Evolutionary conservation across 2,329 filamentous ascomycete genomes (phyloP), one percentile per base, ranked within the genome.

Genomic region (Dactylonectria macrodidyma): DNA sequence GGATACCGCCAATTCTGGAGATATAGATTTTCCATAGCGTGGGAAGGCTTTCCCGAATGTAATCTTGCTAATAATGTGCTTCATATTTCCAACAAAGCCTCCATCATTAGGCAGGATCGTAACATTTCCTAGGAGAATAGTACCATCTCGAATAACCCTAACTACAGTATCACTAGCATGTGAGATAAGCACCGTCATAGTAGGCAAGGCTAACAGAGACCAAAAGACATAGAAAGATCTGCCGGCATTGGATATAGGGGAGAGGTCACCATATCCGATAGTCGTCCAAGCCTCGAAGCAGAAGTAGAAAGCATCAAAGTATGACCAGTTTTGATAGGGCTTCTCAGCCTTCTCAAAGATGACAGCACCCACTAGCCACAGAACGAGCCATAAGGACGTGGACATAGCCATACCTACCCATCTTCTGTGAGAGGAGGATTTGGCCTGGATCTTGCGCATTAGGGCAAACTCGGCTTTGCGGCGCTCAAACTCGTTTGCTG

Each of bases 171-270:
- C 92, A 30, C 93, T 93, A 66, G 96, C 92, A 72, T 95, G 92
- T 10, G 90, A 92, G 70, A 97, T 93, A 11, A 98, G 87, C 19
- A 97, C 91, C 0, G 95, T 97, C 88, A 95, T 95, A 2, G 93
- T 95, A 0, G 95, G 95, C 3, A 97, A 86, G 0, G 95, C 94
- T 30, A 97, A 87, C 1, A 97, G 80, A 14, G 91, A 93, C 95
- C 95, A 98, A 63, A 97, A 91, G n/a, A 98, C 93, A 75, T 97
- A 98, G 78, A 97, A 97, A 0, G 93, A 90, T 61, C 93, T 91
- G 1, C 93, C 94, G 0, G 91, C 87, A 71, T 95, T 95, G 2
- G 91, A 93, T 16, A 90, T 84, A 0, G 94, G 94, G 1, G 91
- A 90, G 5, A 92, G 80, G 71, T 97, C 94, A 3, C 95, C 95